These are phyloP conservation scores for Blastocystis sp. DNA, from an alignment of 352 stramenopile species.

Conservation along the genomic window DNA sequence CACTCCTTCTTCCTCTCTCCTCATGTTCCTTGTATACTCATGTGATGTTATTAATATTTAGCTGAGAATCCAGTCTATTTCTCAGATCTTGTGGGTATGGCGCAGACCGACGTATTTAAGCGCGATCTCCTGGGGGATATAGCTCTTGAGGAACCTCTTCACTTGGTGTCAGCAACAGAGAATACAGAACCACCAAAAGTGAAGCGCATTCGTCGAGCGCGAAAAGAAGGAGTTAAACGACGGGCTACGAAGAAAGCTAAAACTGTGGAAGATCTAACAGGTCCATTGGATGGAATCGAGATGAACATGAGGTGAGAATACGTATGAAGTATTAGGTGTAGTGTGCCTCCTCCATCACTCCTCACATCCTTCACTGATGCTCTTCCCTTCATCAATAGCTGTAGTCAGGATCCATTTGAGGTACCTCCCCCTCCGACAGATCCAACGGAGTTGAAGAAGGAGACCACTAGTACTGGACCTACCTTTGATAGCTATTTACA, in stretches of 20 bases:
- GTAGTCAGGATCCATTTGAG: not conserved
- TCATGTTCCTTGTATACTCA: not conserved
- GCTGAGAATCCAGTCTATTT: not conserved
- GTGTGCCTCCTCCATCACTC: not conserved
- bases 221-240: not conserved
- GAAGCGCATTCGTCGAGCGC: not conserved
- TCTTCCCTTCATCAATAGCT: slow-evolving; percentile 19
- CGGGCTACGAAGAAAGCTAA: slow-evolving; percentile 1
- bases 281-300: not conserved
- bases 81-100: slow-evolving; percentile 1
- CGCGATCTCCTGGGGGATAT: not conserved
- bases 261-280: not conserved
- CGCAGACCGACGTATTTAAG: slow-evolving; percentile 15
- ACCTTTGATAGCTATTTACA: slow-evolving; percentile 3
- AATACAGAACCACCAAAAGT: not conserved
- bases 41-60: not conserved
- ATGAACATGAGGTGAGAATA: not conserved
- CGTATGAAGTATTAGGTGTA: not conserved
- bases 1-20: slow-evolving; percentile 24
- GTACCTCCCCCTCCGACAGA: not conserved
- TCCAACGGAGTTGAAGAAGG: not conserved
- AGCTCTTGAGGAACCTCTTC: not conserved
- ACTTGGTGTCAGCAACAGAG: too few species aligned
- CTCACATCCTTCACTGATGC: slow-evolving; percentile 55
- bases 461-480: not conserved